Conservation (phyloP, 1,284 basidiomycete genomes). For the Megacollybia platyphylla region DNA sequence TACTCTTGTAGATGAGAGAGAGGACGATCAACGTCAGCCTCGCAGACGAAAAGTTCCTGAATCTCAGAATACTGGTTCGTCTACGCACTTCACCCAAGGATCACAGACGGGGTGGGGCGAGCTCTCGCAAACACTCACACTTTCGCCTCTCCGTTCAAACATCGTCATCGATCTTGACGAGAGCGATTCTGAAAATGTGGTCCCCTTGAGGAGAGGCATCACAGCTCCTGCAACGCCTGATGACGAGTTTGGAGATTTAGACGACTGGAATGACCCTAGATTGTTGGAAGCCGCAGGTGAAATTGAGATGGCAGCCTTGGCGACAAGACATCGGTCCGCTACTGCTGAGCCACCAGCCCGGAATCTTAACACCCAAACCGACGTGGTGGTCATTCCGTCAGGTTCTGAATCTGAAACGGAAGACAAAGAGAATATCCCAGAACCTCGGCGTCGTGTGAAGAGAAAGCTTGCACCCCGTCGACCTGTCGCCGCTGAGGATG, state of each 20-base stretch:
- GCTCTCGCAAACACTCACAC: slow-evolving; percentile 1
- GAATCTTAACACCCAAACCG: slow-evolving; percentile 19
- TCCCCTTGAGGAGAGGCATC: slow-evolving; percentile 2
- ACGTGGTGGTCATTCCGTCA: slow-evolving; percentile 12
- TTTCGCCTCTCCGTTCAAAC: slow-evolving; percentile 3
- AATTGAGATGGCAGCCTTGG: background rate
- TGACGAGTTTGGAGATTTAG: slow-evolving; percentile 3
- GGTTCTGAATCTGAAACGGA: slow-evolving; percentile 28
- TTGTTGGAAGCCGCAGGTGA: background rate
- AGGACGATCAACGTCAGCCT: slow-evolving; percentile 31
- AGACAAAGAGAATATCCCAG: slow-evolving; percentile 50
- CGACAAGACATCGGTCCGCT: background rate
- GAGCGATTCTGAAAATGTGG: slow-evolving; percentile 13
- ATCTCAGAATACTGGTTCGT: background rate
- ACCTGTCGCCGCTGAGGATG: background rate
- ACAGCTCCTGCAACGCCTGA: slow-evolving; percentile 7
- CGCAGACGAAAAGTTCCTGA: slow-evolving; percentile 16
- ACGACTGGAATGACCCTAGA: background rate
- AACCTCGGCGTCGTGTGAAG: background rate
- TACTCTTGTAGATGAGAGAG: slow-evolving; percentile 11
- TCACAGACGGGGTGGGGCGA: background rate
- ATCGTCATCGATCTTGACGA: slow-evolving; percentile 17
- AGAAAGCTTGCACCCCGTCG: background rate
- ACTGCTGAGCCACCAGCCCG: slow-evolving; percentile 1
- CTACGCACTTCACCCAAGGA: background rate